Evolutionary conservation across 2,329 filamentous ascomycete genomes (phyloP).

Genomic region (Colletotrichum somersetense): DNA sequence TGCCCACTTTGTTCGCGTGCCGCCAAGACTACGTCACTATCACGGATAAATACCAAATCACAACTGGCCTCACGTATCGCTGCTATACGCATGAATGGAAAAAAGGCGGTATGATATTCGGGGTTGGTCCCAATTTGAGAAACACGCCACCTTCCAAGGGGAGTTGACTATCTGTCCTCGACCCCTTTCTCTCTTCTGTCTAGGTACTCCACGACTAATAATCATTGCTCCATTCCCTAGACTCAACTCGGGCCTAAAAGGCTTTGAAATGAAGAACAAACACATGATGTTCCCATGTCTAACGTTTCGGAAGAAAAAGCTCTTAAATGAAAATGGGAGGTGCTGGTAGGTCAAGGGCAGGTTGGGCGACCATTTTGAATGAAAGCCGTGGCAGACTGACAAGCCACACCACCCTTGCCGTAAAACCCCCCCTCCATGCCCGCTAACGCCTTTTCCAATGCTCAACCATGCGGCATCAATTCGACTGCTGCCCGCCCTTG

Average conservation of each 20-base stretch:
- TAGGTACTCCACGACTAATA: background rate
- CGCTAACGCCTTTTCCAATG: conserved; percentile 37
- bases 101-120: background rate
- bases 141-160: background rate
- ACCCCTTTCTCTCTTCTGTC: background rate
- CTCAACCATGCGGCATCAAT: background rate
- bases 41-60: background rate
- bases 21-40: background rate
- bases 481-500: background rate
- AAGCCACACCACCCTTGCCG: conserved; percentile 1
- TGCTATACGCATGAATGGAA: background rate
- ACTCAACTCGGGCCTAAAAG: background rate
- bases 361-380: background rate
- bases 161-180: background rate
- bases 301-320: conserved; percentile 7
- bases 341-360: background rate
- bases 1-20: background rate
- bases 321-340: conserved; percentile 9
- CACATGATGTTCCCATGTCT: conserved; percentile 1
- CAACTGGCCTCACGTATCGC: background rate
- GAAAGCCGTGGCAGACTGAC: conserved; percentile 6
- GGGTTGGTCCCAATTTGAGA: background rate
- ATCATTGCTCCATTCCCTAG: background rate
- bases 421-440: conserved; percentile 15
- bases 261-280: background rate